These are phyloP conservation scores for Erodium moschatum DNA, from an alignment of 441 rosid species.

Conservation along the genomic window DNA sequence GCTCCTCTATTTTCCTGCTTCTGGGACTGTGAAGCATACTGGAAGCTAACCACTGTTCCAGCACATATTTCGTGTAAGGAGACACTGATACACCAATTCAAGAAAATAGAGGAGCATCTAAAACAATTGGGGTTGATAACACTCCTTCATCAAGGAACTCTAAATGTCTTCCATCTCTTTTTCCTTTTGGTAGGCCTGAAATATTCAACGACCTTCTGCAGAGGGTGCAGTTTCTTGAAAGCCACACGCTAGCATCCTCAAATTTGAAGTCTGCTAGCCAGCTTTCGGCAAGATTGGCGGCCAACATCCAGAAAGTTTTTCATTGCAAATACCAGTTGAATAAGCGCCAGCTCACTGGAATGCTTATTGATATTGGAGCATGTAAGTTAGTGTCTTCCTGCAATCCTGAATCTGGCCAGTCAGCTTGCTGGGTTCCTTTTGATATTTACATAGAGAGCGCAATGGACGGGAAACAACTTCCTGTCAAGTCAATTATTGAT, in stretches of 20 bases:
- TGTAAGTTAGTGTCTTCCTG: slow-evolving; percentile 29
- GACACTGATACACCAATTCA: neutral
- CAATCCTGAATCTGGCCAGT: slow-evolving; percentile 29
- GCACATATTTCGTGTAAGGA: slow-evolving; percentile 3
- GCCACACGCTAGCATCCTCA: slow-evolving; percentile 30
- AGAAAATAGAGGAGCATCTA: neutral
- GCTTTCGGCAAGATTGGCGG: slow-evolving; percentile 31
- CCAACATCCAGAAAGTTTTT: slow-evolving; percentile 31
- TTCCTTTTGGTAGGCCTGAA: slow-evolving; percentile 42
- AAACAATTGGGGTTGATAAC: slow-evolving; percentile 5
- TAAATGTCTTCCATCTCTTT: slow-evolving; percentile 8
- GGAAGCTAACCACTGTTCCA: neutral
- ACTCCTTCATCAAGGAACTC: slow-evolving; percentile 6
- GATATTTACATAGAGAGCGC: slow-evolving; percentile 55
- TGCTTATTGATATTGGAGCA: slow-evolving; percentile 31
- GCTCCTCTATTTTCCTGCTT: slow-evolving; percentile 1
- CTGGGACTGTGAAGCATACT: neutral
- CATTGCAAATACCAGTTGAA: slow-evolving; percentile 34
- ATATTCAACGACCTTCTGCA: slow-evolving; percentile 43
- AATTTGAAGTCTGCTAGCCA: slow-evolving; percentile 29
- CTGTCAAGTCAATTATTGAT: slow-evolving; percentile 35
- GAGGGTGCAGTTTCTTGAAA: slow-evolving; percentile 39
- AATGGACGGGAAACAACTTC: slow-evolving; percentile 52
- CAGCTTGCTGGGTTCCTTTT: slow-evolving; percentile 50
- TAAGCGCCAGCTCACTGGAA: slow-evolving; percentile 28